Conservation (phyloP, 257 asterid genomes). For the Solanum ossicruentum region DNA sequence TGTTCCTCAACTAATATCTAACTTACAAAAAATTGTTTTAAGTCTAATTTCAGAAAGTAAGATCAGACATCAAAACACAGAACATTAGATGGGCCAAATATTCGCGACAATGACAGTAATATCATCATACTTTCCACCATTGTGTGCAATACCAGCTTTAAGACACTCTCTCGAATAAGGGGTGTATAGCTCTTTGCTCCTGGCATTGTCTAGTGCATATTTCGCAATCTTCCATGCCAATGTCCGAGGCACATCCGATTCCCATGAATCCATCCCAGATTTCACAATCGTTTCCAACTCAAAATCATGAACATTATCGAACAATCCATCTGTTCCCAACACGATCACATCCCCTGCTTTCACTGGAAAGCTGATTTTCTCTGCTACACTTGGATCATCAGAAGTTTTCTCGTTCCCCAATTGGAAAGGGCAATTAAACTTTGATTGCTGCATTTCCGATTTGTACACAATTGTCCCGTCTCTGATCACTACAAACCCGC, state of each 20-base stretch:
- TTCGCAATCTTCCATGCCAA: neutral
- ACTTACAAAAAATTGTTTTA: neutral
- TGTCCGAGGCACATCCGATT: neutral
- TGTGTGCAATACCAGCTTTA: neutral
- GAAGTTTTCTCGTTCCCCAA: neutral
- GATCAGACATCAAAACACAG: neutral
- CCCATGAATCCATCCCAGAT: neutral
- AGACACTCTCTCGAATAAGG: slow-evolving; percentile 20
- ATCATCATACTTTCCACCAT: slow-evolving; percentile 45
- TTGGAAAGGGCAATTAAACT: slow-evolving; percentile 29
- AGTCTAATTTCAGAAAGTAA: neutral
- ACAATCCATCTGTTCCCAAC: slow-evolving; percentile 40
- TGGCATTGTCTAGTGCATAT: neutral
- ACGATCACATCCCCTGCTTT: slow-evolving; percentile 22
- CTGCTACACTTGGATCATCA: slow-evolving; percentile 1
- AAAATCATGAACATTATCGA: slow-evolving; percentile 16
- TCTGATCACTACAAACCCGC: slow-evolving; percentile 25
- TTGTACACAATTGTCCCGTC: slow-evolving; percentile 2
- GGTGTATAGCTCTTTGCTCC: neutral
- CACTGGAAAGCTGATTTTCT: slow-evolving; percentile 7
- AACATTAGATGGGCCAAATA: neutral
- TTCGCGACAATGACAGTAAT: slow-evolving; percentile 30
- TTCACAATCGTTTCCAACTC: slow-evolving; percentile 11
- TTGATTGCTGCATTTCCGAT: slow-evolving; percentile 9
- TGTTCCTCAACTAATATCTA: neutral